These are phyloP conservation scores for Serendipita vermifera DNA, from an alignment of 768 basidiomycete species.

Conservation along the genomic window DNA sequence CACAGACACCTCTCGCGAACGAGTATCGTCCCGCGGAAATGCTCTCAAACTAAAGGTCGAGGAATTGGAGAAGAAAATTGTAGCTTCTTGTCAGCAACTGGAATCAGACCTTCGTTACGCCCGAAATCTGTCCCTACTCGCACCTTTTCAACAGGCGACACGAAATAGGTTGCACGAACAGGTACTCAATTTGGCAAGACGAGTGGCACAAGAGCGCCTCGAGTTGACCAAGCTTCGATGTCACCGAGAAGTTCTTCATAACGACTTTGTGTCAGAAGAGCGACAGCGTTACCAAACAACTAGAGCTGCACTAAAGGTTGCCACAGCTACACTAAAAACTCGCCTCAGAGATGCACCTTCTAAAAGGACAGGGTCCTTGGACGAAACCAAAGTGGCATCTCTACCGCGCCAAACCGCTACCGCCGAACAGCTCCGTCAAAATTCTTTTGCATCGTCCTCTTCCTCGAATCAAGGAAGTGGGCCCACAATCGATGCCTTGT, in stretches of 20 bases:
- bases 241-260: slow-evolving; percentile 58
- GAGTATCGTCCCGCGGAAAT: slow-evolving; percentile 17
- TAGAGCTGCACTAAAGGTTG: slow-evolving; percentile 58
- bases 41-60: slow-evolving; percentile 51
- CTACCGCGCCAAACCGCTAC: no score
- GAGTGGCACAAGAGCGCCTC: slow-evolving; percentile 53
- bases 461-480: no score
- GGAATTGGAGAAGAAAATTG: slow-evolving; percentile 49
- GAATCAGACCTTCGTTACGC: slow-evolving; percentile 56
- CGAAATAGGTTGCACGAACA: slow-evolving; percentile 57
- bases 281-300: slow-evolving; percentile 53
- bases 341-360: neutral
- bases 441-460: neutral
- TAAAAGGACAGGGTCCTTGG: no score
- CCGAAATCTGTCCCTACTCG: slow-evolving; percentile 70
- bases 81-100: slow-evolving; percentile 42
- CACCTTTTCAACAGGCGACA: slow-evolving; percentile 77
- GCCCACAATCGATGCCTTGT: no score
- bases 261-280: slow-evolving; percentile 63
- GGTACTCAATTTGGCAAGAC: slow-evolving; percentile 49
- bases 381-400: no score
- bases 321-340: slow-evolving; percentile 48
- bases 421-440: no score
- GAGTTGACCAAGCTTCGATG: slow-evolving; percentile 62
- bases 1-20: slow-evolving; percentile 3